These are phyloP conservation scores for Dendrothele bispora DNA, from an alignment of 768 basidiomycete genomes.

Conservation along the genomic window DNA sequence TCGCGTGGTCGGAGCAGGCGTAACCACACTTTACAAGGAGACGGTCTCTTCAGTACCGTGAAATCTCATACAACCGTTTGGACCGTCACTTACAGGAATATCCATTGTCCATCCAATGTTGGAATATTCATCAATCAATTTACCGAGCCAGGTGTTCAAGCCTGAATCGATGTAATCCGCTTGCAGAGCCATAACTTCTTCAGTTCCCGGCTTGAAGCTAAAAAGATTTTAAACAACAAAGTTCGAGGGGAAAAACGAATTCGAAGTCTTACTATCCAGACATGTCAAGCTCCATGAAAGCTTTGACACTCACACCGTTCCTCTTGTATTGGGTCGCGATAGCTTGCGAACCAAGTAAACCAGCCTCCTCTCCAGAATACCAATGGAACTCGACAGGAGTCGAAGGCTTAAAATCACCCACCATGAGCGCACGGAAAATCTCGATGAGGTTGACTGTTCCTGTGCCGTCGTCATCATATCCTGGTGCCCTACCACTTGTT, in stretches of 20 bases:
- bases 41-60: neutral
- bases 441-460: constrained; percentile 48
- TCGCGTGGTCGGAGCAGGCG: constrained; percentile 34
- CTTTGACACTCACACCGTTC: constrained; percentile 40
- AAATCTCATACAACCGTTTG: neutral
- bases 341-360: constrained; percentile 47
- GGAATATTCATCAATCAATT: constrained; percentile 42
- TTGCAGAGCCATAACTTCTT: neutral
- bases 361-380: constrained; percentile 51
- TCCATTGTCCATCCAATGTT: constrained; percentile 38
- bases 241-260: neutral
- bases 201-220: neutral
- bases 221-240: neutral
- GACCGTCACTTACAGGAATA: constrained; percentile 37
- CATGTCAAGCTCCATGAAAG: constrained; percentile 43
- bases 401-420: constrained; percentile 38
- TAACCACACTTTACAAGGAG: constrained; percentile 23
- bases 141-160: constrained; percentile 42
- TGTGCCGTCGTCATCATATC: constrained; percentile 39
- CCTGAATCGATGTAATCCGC: constrained; percentile 27
- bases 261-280: neutral
- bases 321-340: constrained; percentile 47
- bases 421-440: constrained; percentile 40
- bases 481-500: constrained; percentile 27
- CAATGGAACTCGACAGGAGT: constrained; percentile 50